These are phyloP conservation scores for Phytophthora sp. DNA, from an alignment of 352 stramenopile genomes.

Conservation along the genomic window DNA sequence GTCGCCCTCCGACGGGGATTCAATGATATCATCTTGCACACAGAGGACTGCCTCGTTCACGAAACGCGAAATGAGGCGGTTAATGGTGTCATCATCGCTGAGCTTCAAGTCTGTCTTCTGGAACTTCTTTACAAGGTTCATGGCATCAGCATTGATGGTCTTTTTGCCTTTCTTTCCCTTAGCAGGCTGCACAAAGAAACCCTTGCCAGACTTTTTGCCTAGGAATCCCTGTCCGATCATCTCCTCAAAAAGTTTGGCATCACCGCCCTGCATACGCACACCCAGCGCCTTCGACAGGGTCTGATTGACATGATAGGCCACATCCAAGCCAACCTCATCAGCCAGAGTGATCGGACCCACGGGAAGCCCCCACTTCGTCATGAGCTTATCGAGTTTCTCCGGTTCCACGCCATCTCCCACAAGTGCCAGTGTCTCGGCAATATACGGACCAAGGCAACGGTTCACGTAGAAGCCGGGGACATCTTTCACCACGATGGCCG, in stretches of 20 bases:
- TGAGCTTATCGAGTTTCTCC: conserved; percentile 94
- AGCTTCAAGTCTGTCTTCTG: conserved; percentile 82
- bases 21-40: conserved; percentile 98
- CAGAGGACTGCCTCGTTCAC: conserved; percentile 98
- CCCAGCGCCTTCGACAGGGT: conserved; percentile 95
- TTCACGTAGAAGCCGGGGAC: conserved; percentile 99
- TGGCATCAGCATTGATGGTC: conserved; percentile 87
- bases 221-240: conserved; percentile 97
- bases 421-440: conserved; percentile 91
- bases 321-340: conserved; percentile 98
- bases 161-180: conserved; percentile 91
- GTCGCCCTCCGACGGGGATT: conserved; percentile 95
- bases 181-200: conserved; percentile 97
- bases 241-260: conserved; percentile 92
- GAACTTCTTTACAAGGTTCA: conserved; percentile 85
- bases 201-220: conserved; percentile 97
- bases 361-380: conserved; percentile 97
- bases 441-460: conserved; percentile 96
- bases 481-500: conserved; percentile 98
- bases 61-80: conserved; percentile 95
- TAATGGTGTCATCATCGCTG: conserved; percentile 88
- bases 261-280: conserved; percentile 94
- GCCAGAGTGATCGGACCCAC: conserved; percentile 97
- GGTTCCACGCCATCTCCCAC: conserved; percentile 92
- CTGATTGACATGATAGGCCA: conserved; percentile 94